These are phyloP conservation scores for Trametes cinnabarina DNA, from an alignment of 768 basidiomycete species.

Conservation along the genomic window DNA sequence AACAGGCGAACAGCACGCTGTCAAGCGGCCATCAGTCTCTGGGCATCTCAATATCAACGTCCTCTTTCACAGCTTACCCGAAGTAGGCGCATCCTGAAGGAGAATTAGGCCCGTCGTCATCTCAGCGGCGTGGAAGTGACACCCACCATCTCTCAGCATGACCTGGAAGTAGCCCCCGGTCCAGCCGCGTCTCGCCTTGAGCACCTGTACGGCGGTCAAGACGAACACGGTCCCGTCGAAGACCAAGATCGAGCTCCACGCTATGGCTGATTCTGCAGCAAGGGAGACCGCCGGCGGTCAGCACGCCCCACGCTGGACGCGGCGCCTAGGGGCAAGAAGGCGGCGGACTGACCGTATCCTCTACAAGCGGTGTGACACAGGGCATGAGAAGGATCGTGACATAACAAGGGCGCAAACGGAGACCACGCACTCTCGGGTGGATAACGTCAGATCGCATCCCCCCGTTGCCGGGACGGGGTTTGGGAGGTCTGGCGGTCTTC, in stretches of 20 bases:
- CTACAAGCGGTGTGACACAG: not conserved
- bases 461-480: not conserved
- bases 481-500: not conserved
- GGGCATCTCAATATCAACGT: too few relatives aligned
- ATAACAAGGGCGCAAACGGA: too few relatives aligned
- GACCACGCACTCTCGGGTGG: not conserved
- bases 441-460: not conserved
- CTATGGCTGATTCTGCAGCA: not conserved
- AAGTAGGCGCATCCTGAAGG: slow-evolving; percentile 5
- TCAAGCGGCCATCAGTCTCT: too few relatives aligned
- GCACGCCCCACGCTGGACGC: not conserved
- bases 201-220: slow-evolving; percentile 2
- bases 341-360: not conserved
- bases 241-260: slow-evolving; percentile 12
- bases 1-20: slow-evolving; percentile 5
- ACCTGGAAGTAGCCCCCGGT: not conserved
- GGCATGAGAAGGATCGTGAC: too few relatives aligned
- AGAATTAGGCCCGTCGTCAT: not conserved
- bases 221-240: slow-evolving; percentile 9
- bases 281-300: too few relatives aligned
- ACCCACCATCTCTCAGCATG: slow-evolving; percentile 12
- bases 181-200: not conserved
- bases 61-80: not conserved
- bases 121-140: not conserved
- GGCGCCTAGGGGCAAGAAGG: too few relatives aligned